These are phyloP conservation scores for Aureobasidium uvarum DNA, from an alignment of 2,329 filamentous ascomycete species.

Conservation along the genomic window DNA sequence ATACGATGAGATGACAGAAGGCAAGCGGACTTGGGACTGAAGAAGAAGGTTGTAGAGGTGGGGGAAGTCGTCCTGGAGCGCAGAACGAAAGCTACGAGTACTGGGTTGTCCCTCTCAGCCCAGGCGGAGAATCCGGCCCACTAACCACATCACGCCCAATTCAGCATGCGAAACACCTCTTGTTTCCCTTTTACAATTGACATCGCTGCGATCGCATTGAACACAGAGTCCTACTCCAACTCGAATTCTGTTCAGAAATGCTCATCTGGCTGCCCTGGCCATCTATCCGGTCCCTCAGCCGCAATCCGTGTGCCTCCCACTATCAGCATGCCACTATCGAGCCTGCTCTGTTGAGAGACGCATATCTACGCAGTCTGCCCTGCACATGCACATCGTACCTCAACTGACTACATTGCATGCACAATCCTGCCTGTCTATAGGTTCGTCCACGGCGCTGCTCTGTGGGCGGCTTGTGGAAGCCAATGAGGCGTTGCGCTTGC, in stretches of 20 bases:
- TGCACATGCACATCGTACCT: background rate
- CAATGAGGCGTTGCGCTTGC: constrained; percentile 26
- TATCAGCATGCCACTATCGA: constrained; percentile 7
- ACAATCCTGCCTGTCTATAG: constrained; percentile 6
- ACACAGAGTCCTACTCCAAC: background rate
- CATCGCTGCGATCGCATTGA: constrained; percentile 7
- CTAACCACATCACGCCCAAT: constrained; percentile 26
- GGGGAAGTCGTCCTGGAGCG: constrained; percentile 19
- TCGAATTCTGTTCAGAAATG: background rate
- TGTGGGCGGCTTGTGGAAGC: constrained; percentile 24
- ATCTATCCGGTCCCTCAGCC: background rate
- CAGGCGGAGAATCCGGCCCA: constrained; percentile 25
- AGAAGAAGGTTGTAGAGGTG: constrained; percentile 9
- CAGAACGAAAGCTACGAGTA: constrained; percentile 13
- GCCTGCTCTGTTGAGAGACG: background rate
- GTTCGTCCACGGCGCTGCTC: constrained; percentile 2
- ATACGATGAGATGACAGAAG: constrained; percentile 12
- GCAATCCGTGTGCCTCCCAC: background rate
- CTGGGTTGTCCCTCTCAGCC: constrained; percentile 10
- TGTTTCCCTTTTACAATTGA: constrained; percentile 16
- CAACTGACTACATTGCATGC: background rate
- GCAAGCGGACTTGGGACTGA: background rate
- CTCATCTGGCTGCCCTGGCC: constrained; percentile 17
- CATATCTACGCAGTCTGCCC: background rate
- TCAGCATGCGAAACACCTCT: constrained; percentile 23